These are phyloP conservation scores for carrot (Daucus carota) DNA, from an alignment of 129 eudicot genomes.

Conservation along the genomic window DH1_v3.0 NC_030389.2:3479001-3479500, in stretches of 20 bases:
- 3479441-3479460: slow-evolving; percentile 19
- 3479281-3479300: slow-evolving; percentile 29
- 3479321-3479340: slow-evolving; percentile 50
- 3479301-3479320: slow-evolving; percentile 21
- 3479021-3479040: too few species aligned
- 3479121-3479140: slow-evolving; percentile 12
- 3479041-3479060: slow-evolving; percentile 18
- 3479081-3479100: slow-evolving; percentile 6
- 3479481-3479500: slow-evolving; percentile 30
- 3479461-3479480: slow-evolving; percentile 25
- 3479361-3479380: not conserved
- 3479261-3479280: not conserved
- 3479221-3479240: slow-evolving; percentile 33
- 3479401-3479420: not conserved
- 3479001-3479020: too few species aligned
- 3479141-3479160: slow-evolving; percentile 20
- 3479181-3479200: slow-evolving; percentile 35
- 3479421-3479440: slow-evolving; percentile 45
- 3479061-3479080: slow-evolving; percentile 2
- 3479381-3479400: too few species aligned
- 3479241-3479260: slow-evolving; percentile 20
- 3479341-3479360: slow-evolving; percentile 14
- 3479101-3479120: slow-evolving; percentile 13
- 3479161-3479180: slow-evolving; percentile 28
- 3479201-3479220: slow-evolving; percentile 34